Percentiles rank a stretch among this genome's conserved stretches.
phyloP scores from a whole-genome alignment of 768 basidiomycete species.

The Boletus subcaerulescens region DNA sequence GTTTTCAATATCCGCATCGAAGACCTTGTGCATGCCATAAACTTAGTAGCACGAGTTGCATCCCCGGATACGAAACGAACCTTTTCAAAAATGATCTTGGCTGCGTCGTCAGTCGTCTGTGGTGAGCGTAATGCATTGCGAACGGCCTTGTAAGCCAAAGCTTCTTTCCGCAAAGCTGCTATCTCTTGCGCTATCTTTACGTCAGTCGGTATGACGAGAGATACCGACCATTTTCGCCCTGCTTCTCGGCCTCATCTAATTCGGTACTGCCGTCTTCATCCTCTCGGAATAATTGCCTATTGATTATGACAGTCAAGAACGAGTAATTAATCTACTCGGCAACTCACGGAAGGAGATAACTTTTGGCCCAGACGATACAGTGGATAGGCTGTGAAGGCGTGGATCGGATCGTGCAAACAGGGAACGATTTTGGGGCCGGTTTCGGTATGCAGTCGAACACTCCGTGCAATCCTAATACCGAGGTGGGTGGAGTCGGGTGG shows the following conservation, averaged over 20 bases:
- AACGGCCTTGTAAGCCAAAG: constrained; percentile 79
- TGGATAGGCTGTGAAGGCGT: constrained; percentile 98
- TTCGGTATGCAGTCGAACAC: constrained; percentile 98
- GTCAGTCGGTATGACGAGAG: constrained; percentile 13
- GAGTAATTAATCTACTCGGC: not conserved
- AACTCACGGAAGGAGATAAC: constrained; percentile 86
- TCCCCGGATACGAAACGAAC: constrained; percentile 35
- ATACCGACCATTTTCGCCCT: constrained; percentile 74
- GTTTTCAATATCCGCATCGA: too few relatives aligned
- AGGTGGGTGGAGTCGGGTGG: not conserved
- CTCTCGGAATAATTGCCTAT: constrained; percentile 93
- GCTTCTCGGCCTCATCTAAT: constrained; percentile 55
- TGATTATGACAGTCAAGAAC: not conserved
- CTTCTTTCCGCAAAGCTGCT: constrained; percentile 84
- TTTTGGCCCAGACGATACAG: constrained; percentile 99
- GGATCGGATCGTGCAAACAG: constrained; percentile 96
- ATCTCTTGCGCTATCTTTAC: constrained; percentile 76
- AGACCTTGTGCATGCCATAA: too few relatives aligned
- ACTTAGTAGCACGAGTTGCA: too few relatives aligned
- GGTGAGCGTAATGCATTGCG: constrained; percentile 59
- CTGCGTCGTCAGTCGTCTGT: constrained; percentile 44
- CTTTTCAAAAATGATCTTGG: constrained; percentile 80
- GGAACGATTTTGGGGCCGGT: constrained; percentile 89
- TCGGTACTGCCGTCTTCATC: constrained; percentile 81
- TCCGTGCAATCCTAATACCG: constrained; percentile 72